Evolutionary conservation across 1,284 basidiomycete genomes (phyloP).

Genomic region (Fomitopsis schrenkii): DNA sequence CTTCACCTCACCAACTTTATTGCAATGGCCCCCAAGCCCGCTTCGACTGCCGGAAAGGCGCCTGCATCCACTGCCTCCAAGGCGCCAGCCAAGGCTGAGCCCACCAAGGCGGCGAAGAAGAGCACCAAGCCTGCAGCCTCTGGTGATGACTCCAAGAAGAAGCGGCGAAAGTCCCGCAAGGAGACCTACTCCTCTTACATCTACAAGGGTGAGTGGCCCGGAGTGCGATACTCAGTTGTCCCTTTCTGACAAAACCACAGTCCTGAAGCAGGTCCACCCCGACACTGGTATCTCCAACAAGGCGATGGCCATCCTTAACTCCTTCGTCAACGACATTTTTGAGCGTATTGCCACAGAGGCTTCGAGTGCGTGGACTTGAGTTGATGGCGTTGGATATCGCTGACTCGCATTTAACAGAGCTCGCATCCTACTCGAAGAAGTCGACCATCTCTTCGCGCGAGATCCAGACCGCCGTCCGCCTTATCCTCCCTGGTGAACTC

Average conservation of each 20-base stretch:
- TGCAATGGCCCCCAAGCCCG: conserved; percentile 38
- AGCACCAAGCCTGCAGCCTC: conserved; percentile 65
- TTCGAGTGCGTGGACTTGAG: conserved; percentile 51
- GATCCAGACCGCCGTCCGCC: conserved; percentile 88
- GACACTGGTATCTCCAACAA: conserved; percentile 98
- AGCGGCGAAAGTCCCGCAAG: conserved; percentile 86
- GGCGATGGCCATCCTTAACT: conserved; percentile 94
- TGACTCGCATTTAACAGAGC: conserved; percentile 46
- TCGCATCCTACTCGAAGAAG: conserved; percentile 91
- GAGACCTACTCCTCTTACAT: conserved; percentile 95
- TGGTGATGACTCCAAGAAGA: conserved; percentile 77
- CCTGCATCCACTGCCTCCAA: conserved; percentile 65
- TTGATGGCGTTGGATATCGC: background rate
- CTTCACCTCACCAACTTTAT: conserved; percentile 1
- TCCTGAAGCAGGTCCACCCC: conserved; percentile 84
- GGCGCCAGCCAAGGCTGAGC: conserved; percentile 68
- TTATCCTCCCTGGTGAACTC: conserved; percentile 88
- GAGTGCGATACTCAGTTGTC: conserved; percentile 26
- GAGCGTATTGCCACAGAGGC: conserved; percentile 91
- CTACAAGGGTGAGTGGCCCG: conserved; percentile 71
- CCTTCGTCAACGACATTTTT: conserved; percentile 91
- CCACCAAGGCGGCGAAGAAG: conserved; percentile 82
- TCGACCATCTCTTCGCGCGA: conserved; percentile 93
- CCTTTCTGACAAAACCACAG: conserved; percentile 7
- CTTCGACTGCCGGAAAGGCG: conserved; percentile 45